Percentiles rank a stretch among this genome's conserved stretches.
Evolutionary conservation across 2,329 filamentous ascomycete genomes (phyloP).

Genomic region (Colletotrichum euphorbiae): DNA sequence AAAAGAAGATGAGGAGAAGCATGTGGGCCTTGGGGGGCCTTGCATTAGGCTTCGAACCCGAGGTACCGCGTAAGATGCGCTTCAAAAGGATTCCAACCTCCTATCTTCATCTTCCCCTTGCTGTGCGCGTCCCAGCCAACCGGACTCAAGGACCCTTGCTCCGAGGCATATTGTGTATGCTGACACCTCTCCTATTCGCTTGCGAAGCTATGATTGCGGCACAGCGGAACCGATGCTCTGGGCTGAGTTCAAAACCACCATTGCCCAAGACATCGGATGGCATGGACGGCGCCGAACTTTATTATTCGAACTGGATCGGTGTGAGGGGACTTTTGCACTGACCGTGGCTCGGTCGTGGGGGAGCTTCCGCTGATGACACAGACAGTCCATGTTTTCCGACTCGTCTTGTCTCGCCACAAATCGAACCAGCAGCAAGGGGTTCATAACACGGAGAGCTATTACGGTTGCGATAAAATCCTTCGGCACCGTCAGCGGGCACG

Average conservation of each 20-base stretch:
- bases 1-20: slow-evolving; percentile 24
- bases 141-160: slow-evolving; percentile 1
- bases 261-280: slow-evolving; percentile 23
- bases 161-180: not conserved
- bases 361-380: not conserved
- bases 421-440: not conserved
- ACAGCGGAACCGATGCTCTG: slow-evolving; percentile 7
- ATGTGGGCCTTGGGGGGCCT: slow-evolving; percentile 25
- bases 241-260: not conserved
- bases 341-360: not conserved
- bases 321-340: slow-evolving; percentile 27
- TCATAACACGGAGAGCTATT: not conserved
- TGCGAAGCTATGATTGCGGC: not conserved
- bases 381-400: slow-evolving; percentile 12
- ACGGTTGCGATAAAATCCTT: too few species aligned
- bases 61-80: slow-evolving; percentile 5
- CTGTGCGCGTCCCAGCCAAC: slow-evolving; percentile 15
- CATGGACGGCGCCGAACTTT: slow-evolving; percentile 36
- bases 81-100: slow-evolving; percentile 1
- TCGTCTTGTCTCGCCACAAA: slow-evolving; percentile 9
- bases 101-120: slow-evolving; percentile 11
- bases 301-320: slow-evolving; percentile 36
- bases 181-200: not conserved
- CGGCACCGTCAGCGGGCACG: too few species aligned
- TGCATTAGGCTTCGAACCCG: slow-evolving; percentile 6